These are phyloP conservation scores for Aethionema arabicum DNA, from an alignment of 345 rosid species.

Conservation along the genomic window DNA sequence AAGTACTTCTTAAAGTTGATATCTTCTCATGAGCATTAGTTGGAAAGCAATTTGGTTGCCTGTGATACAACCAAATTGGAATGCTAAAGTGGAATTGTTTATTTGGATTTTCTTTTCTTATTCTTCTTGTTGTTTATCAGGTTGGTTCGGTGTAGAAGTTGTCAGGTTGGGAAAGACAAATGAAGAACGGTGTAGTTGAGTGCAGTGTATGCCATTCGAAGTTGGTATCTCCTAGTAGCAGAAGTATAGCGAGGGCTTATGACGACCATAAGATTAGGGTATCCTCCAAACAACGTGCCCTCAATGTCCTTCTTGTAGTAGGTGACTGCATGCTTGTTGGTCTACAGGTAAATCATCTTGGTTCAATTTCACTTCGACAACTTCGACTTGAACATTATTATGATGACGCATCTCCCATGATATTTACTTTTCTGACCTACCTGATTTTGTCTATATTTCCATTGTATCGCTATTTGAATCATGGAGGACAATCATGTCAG, in stretches of 20 bases:
- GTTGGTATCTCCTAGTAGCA: conserved; percentile 43
- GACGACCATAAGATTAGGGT: conserved; percentile 52
- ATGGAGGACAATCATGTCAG: neutral
- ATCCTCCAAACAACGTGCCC: conserved; percentile 49
- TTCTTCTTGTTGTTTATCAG: conserved; percentile 25
- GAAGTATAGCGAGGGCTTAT: conserved; percentile 55
- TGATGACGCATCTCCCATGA: neutral
- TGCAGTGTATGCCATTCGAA: conserved; percentile 80
- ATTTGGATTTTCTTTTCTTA: conserved; percentile 2
- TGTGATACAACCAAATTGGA: no score
- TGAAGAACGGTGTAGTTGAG: conserved; percentile 77
- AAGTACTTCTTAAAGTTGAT: conserved; percentile 20
- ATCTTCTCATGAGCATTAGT: conserved; percentile 14
- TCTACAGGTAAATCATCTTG: conserved; percentile 46
- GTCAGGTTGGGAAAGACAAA: conserved; percentile 31
- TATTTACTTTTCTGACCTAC: neutral
- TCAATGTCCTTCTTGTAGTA: conserved; percentile 60
- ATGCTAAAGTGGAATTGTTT: neutral
- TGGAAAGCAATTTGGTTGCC: no score
- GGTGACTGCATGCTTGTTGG: conserved; percentile 71
- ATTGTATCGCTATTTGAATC: neutral
- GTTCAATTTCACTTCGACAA: neutral
- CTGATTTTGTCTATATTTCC: neutral
- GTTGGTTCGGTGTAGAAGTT: conserved; percentile 16
- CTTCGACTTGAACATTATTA: neutral